Evolutionary conservation across 2,329 filamentous ascomycete genomes (phyloP).

Genomic region (Alternaria incomplexa): DNA sequence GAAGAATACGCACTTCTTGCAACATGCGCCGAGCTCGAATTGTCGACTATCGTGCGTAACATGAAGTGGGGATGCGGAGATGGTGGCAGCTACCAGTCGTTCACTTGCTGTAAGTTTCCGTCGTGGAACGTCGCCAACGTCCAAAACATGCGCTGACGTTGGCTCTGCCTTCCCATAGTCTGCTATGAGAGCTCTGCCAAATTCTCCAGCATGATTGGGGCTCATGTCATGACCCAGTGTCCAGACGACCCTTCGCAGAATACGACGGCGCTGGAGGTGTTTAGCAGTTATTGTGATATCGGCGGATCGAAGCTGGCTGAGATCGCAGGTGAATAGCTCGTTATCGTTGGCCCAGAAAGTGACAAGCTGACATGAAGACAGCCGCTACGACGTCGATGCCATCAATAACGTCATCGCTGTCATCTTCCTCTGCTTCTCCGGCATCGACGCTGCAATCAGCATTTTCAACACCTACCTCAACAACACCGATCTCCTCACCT

Average conservation of each 20-base stretch:
- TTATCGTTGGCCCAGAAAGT: background rate
- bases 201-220: conserved; percentile 2
- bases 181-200: conserved; percentile 6
- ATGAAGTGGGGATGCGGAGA: background rate
- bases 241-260: background rate
- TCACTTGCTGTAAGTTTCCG: background rate
- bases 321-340: background rate
- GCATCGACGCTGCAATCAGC: background rate
- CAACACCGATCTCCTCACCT: background rate
- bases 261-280: background rate
- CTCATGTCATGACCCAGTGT: background rate
- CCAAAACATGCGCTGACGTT: background rate
- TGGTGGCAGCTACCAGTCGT: background rate
- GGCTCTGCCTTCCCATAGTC: background rate
- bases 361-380: background rate
- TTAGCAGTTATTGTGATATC: background rate
- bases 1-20: background rate
- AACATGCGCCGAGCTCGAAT: background rate
- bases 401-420: background rate
- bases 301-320: background rate
- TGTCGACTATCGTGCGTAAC: background rate
- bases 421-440: background rate
- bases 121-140: background rate
- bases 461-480: background rate
- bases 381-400: background rate